Percentiles rank a stretch among this genome's conserved stretches.
phyloP scores from a whole-genome alignment of 2,329 filamentous ascomycete genomes.

The Drechslera avenae region DNA sequence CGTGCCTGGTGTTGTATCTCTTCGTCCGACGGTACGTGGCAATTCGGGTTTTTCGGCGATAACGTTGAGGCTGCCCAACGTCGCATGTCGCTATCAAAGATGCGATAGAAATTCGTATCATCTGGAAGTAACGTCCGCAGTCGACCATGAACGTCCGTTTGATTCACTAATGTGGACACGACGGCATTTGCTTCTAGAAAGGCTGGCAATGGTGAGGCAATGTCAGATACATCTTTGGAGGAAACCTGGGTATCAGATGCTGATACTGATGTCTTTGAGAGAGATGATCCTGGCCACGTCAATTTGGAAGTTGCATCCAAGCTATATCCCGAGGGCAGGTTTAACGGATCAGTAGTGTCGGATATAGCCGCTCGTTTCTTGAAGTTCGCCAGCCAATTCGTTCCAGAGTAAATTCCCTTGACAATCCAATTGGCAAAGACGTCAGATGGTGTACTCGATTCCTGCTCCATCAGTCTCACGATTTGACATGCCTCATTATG shows the following conservation, averaged over 20 bases:
- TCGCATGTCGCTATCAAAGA: conserved; percentile 26
- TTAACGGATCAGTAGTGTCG: neutral
- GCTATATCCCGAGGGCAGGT: neutral
- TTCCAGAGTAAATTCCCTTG: conserved; percentile 23
- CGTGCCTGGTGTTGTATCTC: conserved; percentile 42
- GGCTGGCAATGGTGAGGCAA: neutral
- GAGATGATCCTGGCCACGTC: neutral
- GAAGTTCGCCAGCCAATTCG: conserved; percentile 19
- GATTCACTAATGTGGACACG: neutral
- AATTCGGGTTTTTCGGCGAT: conserved; percentile 30
- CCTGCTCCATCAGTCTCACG: conserved; percentile 27
- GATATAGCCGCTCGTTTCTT: conserved; percentile 16
- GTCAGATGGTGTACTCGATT: conserved; percentile 27
- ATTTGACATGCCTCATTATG: conserved; percentile 32
- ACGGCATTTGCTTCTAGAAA: neutral
- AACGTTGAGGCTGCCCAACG: conserved; percentile 33
- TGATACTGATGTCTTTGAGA: neutral
- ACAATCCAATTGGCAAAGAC: conserved; percentile 32
- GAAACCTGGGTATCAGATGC: neutral
- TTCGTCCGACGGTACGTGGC: conserved; percentile 35
- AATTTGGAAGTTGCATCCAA: neutral
- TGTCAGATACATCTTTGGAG: neutral
- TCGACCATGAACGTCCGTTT: conserved; percentile 9
- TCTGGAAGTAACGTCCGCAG: conserved; percentile 14
- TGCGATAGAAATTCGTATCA: conserved; percentile 24